Percentiles rank a stretch among this genome's conserved stretches.
Evolutionary conservation across 2,329 filamentous ascomycete genomes (phyloP).

Genomic region (Plectosphaerella sp.): DNA sequence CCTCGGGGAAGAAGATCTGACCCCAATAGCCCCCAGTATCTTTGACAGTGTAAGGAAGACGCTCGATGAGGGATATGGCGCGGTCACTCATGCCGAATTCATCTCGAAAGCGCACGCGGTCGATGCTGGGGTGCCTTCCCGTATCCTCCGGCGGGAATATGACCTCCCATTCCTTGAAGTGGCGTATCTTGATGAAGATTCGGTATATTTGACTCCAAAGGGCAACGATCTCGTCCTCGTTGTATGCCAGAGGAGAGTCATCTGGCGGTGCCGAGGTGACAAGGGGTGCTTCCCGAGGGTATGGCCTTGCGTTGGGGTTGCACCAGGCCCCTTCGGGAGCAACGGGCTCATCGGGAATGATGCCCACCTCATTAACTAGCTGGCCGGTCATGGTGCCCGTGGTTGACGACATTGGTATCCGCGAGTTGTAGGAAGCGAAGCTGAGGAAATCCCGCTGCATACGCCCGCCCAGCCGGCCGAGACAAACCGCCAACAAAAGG

Average conservation of each 20-base stretch:
- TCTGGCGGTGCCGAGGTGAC: neutral
- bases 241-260: neutral
- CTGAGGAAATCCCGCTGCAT: too few relatives aligned
- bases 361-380: neutral
- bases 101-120: neutral
- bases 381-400: too few relatives aligned
- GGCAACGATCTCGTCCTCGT: slow-evolving; percentile 5
- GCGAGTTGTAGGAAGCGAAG: too few relatives aligned
- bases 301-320: neutral
- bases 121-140: slow-evolving; percentile 1
- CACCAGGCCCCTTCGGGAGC: neutral
- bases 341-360: neutral
- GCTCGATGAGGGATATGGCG: slow-evolving; percentile 4
- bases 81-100: neutral
- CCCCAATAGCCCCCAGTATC: neutral
- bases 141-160: slow-evolving; percentile 4
- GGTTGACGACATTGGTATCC: too few relatives aligned
- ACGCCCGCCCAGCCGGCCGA: too few relatives aligned
- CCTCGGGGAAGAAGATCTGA: neutral
- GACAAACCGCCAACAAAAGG: too few relatives aligned
- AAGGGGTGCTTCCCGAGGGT: neutral
- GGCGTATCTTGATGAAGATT: slow-evolving; percentile 1
- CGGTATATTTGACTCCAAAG: slow-evolving; percentile 6
- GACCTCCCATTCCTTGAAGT: slow-evolving; percentile 2
- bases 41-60: slow-evolving; percentile 2